Percentiles rank a stretch among this genome's conserved stretches.
Evolutionary conservation across 495 filamentous ascomycete genomes (phyloP).

Genomic region (Talaromyces adpressus): DNA sequence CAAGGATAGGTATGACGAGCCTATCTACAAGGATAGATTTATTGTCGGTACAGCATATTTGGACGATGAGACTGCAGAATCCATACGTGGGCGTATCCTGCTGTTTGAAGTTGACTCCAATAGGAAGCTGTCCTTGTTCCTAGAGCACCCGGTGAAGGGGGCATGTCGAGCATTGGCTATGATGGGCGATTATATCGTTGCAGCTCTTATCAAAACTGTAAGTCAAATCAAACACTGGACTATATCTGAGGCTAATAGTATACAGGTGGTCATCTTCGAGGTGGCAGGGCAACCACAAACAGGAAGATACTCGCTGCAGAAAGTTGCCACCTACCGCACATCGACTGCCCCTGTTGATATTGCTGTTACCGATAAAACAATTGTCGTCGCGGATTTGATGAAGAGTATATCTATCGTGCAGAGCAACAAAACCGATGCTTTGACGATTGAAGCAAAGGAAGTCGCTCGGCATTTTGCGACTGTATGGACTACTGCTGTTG

Average conservation of each 20-base stretch:
- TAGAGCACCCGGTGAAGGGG: conserved; percentile 58
- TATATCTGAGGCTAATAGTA: conserved; percentile 13
- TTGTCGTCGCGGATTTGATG: conserved; percentile 89
- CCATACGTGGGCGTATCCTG: conserved; percentile 67
- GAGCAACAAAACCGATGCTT: conserved; percentile 35
- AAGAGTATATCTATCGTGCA: conserved; percentile 78
- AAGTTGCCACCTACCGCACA: conserved; percentile 66
- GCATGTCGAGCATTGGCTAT: conserved; percentile 72
- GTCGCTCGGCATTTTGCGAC: conserved; percentile 74
- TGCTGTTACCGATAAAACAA: conserved; percentile 57
- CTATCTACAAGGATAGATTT: conserved; percentile 59
- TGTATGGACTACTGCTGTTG: conserved; percentile 73
- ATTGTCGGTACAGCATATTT: conserved; percentile 80
- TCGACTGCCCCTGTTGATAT: conserved; percentile 82
- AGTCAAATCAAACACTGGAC: conserved; percentile 30
- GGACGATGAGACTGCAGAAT: conserved; percentile 46
- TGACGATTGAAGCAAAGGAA: conserved; percentile 53
- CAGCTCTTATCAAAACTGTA: conserved; percentile 80
- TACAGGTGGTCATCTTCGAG: conserved; percentile 51
- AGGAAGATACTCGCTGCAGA: conserved; percentile 48
- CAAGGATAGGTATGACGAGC: conserved; percentile 37
- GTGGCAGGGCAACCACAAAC: conserved; percentile 37
- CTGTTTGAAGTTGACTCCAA: conserved; percentile 76
- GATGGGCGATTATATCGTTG: conserved; percentile 71
- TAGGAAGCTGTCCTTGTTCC: conserved; percentile 59